Conservation (phyloP, 768 basidiomycete genomes). For the Russula brevipes region DNA sequence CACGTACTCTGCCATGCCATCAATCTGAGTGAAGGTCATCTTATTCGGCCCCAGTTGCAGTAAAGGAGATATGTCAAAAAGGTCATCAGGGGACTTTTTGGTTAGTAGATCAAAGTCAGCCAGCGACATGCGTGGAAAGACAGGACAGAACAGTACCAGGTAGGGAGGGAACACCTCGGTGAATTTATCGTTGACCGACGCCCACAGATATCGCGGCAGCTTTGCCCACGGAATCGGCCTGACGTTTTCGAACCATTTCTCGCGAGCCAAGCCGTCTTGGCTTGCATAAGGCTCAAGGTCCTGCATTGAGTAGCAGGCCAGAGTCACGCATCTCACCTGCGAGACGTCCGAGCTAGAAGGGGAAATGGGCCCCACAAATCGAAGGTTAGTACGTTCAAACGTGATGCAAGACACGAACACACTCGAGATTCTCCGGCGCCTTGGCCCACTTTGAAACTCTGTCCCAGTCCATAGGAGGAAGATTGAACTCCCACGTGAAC, state of each 20-base stretch:
- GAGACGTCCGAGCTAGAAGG: constrained; percentile 8
- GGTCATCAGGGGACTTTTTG: constrained; percentile 5
- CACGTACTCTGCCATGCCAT: constrained; percentile 5
- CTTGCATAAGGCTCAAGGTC: constrained; percentile 10
- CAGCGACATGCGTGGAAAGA: no score
- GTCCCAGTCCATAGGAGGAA: constrained; percentile 6
- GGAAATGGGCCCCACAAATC: background rate
- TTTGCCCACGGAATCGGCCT: constrained; percentile 18
- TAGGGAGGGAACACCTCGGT: constrained; percentile 5
- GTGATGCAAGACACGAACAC: background rate
- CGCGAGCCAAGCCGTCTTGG: background rate
- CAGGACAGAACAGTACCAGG: background rate
- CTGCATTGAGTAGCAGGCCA: constrained; percentile 11
- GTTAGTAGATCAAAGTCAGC: background rate
- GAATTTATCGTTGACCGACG: background rate
- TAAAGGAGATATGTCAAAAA: constrained; percentile 15
- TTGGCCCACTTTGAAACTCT: constrained; percentile 9
- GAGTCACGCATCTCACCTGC: constrained; percentile 8
- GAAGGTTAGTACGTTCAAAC: background rate
- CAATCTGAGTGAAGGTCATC: constrained; percentile 9
- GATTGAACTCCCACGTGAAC: constrained; percentile 2
- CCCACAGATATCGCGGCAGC: constrained; percentile 11
- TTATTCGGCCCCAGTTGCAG: constrained; percentile 10
- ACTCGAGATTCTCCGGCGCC: constrained; percentile 11
- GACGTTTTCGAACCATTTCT: constrained; percentile 20